Base-by-base conservation (phyloP, 805 yeast genomes). In the Nakazawaea sp. region DNA sequence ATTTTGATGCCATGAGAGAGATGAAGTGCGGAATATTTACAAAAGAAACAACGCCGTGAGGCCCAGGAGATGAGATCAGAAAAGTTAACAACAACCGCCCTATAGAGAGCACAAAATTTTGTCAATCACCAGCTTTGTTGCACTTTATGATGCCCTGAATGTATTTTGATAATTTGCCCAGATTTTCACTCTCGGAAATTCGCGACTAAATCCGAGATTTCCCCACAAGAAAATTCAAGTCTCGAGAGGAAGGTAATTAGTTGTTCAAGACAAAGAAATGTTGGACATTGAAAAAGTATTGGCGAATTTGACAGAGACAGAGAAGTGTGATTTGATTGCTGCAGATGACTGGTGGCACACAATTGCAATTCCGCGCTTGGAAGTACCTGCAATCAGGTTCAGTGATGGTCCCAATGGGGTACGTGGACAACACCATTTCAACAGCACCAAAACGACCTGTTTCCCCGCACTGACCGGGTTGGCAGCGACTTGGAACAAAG, bases 371-470 rank as follows among this genome's bases (percentile, higher is more conserved):
- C 52, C 48, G 15, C 44, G 68, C 38, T 47, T 64, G 33, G 51
- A 50, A 8, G 43, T 66, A 24, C 70, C 69, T 2, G 44, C 57
- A 6, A 37, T 64, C 4, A 49, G 69, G 35, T 45, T 58, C 10
- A 43, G 51, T 5, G 75, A 68, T 45, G 75, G 73, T 4, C 75
- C 75, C 19, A 68, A 68, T 43, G 75, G 75, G 31, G 52, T 68
- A 34, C 51, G 73, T 38, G 73, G 73, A 4, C 60, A 62, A 27
- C 57, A 52, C 13, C 61, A 62, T 42, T 62, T 65, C 46, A 53
- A 62, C 40, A 51, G 62, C 7, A 56, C 58, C 20, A 70, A 70
- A 10, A 55, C 72, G 19, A 66, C 65, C 41, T 64, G 71, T 43
- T 62, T 68, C 46, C 64, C 72, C 2, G 62, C 65, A 34, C 73